phyloP scores from a whole-genome alignment of 805 yeast species.

The Ogataea neopini region DNA sequence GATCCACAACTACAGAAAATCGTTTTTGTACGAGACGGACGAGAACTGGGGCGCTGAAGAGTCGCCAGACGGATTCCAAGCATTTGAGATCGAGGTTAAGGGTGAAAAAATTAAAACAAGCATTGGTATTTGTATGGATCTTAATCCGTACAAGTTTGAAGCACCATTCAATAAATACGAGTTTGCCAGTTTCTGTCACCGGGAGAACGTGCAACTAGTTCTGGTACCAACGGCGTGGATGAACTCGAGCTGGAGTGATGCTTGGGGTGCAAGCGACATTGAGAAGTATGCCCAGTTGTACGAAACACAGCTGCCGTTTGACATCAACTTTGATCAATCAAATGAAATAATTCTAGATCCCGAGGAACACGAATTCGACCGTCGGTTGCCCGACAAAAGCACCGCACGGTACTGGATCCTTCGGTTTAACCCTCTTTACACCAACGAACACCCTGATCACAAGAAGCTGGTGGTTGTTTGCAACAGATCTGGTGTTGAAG shows the following conservation, averaged over 20 bases:
- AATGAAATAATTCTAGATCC: slow-evolving; percentile 11
- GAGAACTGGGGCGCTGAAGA: slow-evolving; percentile 78
- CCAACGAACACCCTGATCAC: slow-evolving; percentile 17
- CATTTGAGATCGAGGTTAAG: slow-evolving; percentile 45
- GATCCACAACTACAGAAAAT: slow-evolving; percentile 70
- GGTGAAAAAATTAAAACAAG: slow-evolving; percentile 42
- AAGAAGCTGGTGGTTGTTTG: slow-evolving; percentile 49
- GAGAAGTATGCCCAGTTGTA: slow-evolving; percentile 21
- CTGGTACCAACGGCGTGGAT: slow-evolving; percentile 91
- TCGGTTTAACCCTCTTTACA: slow-evolving; percentile 45
- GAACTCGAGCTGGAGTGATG: slow-evolving; percentile 42
- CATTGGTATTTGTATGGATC: slow-evolving; percentile 92
- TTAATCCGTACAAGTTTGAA: slow-evolving; percentile 80
- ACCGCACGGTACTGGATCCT: slow-evolving; percentile 64
- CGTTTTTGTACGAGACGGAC: slow-evolving; percentile 77
- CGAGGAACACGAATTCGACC: slow-evolving; percentile 12
- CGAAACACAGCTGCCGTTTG: slow-evolving; percentile 17
- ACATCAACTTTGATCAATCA: slow-evolving; percentile 20
- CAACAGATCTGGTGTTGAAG: slow-evolving; percentile 81
- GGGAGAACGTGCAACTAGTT: slow-evolving; percentile 52
- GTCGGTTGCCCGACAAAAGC: slow-evolving; percentile 24
- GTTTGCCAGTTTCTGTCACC: slow-evolving; percentile 55
- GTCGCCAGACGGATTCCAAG: slow-evolving; percentile 59
- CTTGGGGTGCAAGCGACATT: slow-evolving; percentile 24
- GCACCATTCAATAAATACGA: slow-evolving; percentile 80